These are phyloP conservation scores for Coprinopsis cinerea DNA, from an alignment of 768 basidiomycete species.

Conservation along the genomic window DNA sequence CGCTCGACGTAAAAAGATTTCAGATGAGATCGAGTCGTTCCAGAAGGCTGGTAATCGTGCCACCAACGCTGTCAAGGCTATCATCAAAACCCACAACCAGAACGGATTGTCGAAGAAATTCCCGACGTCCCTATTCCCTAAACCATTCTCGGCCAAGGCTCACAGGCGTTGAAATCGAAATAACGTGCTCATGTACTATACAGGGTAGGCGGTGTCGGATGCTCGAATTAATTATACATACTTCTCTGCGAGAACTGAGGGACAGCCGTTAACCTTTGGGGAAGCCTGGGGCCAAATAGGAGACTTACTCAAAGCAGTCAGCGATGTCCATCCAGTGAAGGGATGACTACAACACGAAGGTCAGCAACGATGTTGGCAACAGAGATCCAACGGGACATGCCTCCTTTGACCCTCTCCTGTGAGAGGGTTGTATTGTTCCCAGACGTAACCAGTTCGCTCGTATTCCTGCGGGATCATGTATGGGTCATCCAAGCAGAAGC, in stretches of 20 bases:
- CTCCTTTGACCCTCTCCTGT: constrained; percentile 84
- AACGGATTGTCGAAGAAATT: constrained; percentile 44
- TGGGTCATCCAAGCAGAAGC: too few species aligned
- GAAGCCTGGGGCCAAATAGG: neutral
- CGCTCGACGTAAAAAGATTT: constrained; percentile 32
- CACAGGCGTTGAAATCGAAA: neutral
- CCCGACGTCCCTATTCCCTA: constrained; percentile 36
- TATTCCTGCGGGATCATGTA: constrained; percentile 76
- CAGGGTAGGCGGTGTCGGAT: neutral
- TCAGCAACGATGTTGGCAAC: constrained; percentile 8
- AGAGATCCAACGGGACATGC: constrained; percentile 33
- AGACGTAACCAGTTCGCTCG: constrained; percentile 87
- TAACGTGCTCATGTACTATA: neutral
- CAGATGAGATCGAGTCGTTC: constrained; percentile 36
- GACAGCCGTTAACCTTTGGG: neutral
- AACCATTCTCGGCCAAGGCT: constrained; percentile 2
- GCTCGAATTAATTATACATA: constrained; percentile 17
- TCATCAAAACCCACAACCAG: constrained; percentile 44
- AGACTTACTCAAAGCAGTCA: constrained; percentile 78
- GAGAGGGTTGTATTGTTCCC: constrained; percentile 91
- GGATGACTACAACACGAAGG: constrained; percentile 58
- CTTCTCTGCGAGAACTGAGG: constrained; percentile 29
- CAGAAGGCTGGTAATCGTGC: constrained; percentile 33
- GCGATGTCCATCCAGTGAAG: constrained; percentile 95
- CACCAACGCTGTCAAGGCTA: constrained; percentile 27